A percentile compares a stretch with the other conserved stretches of the same genome.
Conservation (phyloP, 345 rosid species). For the Excoecaria agallocha region DNA sequence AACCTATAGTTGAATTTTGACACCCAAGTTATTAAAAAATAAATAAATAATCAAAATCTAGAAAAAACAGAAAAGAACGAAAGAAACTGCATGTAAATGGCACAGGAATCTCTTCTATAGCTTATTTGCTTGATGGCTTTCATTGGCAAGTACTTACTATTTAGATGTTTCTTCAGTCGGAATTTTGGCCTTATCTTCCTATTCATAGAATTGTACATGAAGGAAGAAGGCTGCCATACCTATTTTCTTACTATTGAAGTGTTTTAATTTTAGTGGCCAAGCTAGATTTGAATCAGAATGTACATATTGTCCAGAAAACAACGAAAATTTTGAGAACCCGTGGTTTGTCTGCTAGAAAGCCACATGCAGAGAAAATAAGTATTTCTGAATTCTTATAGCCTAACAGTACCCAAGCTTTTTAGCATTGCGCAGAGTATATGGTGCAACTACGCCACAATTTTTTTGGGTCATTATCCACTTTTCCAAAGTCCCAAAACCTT, state of each 20-base stretch:
- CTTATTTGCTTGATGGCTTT: background rate
- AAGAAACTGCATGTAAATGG: background rate
- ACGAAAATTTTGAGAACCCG: background rate
- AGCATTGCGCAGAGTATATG: background rate
- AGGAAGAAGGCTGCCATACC: background rate
- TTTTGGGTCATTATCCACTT: background rate
- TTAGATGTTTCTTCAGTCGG: background rate
- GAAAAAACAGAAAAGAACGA: background rate
- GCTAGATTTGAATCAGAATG: background rate
- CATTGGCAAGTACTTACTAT: background rate
- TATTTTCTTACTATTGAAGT: background rate
- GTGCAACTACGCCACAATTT: background rate
- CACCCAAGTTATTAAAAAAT: conserved; percentile 9
- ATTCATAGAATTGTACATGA: background rate
- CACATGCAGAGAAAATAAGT: background rate
- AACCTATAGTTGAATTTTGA: conserved; percentile 46
- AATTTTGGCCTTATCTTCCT: background rate
- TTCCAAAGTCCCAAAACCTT: background rate
- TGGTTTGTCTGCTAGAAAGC: background rate
- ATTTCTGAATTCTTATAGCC: background rate
- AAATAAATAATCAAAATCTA: background rate
- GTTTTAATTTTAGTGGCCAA: background rate
- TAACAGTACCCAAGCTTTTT: background rate
- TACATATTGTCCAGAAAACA: background rate
- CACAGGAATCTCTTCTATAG: background rate